phyloP scores from a whole-genome alignment of 306 rosid species.

The Mimosa pudica region DNA sequence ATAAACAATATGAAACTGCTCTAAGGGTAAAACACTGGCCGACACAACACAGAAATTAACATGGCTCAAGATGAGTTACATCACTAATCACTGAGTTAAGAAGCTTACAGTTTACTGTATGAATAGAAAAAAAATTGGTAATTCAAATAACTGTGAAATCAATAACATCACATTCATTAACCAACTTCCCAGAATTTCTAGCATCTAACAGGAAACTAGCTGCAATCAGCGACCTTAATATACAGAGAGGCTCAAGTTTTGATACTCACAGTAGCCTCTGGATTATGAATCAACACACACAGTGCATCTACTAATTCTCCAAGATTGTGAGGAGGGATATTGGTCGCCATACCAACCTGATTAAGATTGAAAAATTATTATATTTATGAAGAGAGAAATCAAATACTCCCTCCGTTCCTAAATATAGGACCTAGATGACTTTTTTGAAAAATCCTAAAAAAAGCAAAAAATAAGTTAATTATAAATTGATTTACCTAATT shows the following conservation, averaged over 20 bases:
- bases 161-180: background rate
- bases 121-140: background rate
- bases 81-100: no score
- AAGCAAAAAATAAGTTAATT: no score
- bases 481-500: no score
- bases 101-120: no score
- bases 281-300: constrained; percentile 82
- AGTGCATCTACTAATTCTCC: constrained; percentile 94
- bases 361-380: constrained; percentile 21
- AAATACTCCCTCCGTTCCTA: no score
- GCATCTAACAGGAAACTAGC: background rate
- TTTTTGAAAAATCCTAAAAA: no score
- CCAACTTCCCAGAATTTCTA: background rate
- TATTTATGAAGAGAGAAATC: constrained; percentile 28
- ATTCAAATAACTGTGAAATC: background rate
- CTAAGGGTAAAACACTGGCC: no score
- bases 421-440: no score
- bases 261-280: constrained; percentile 88
- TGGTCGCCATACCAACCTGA: constrained; percentile 99
- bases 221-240: background rate
- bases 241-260: constrained; percentile 17
- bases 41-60: no score
- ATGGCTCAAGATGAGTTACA: no score
- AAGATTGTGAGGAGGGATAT: constrained; percentile 97
- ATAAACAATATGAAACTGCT: background rate